phyloP scores from a whole-genome alignment of 2,329 filamentous ascomycete species.

The Rosellinia necatrix region DNA sequence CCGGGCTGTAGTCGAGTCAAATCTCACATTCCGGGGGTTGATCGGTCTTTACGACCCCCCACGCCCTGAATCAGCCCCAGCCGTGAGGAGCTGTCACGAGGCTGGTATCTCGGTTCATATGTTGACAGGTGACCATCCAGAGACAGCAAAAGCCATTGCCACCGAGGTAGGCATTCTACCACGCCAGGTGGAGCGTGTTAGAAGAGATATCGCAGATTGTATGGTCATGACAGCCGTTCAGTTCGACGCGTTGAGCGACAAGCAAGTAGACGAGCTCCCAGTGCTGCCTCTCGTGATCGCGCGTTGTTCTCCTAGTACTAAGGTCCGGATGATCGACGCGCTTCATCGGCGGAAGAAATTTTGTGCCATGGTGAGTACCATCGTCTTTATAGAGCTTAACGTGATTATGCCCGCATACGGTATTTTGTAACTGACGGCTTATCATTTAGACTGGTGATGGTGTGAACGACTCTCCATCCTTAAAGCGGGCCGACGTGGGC shows the following conservation, averaged over 20 bases:
- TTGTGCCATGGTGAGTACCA: conserved; percentile 61
- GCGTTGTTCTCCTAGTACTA: conserved; percentile 70
- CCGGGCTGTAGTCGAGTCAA: conserved; percentile 60
- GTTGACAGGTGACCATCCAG: conserved; percentile 69
- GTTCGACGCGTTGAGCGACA: conserved; percentile 67
- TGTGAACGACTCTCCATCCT: conserved; percentile 73
- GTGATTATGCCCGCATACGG: background rate
- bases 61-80: conserved; percentile 66
- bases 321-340: conserved; percentile 75
- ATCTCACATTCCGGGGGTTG: conserved; percentile 68
- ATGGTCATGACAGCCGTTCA: conserved; percentile 68
- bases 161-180: conserved; percentile 64
- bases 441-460: conserved; percentile 65
- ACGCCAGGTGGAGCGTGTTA: conserved; percentile 62
- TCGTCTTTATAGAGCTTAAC: conserved; percentile 42
- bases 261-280: conserved; percentile 66
- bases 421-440: background rate
- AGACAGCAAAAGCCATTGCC: conserved; percentile 66
- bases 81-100: conserved; percentile 62
- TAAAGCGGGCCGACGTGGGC: conserved; percentile 72
- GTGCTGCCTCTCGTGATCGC: conserved; percentile 71
- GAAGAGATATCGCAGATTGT: conserved; percentile 56
- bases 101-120: conserved; percentile 70
- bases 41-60: conserved; percentile 75
- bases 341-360: conserved; percentile 68